Evolutionary conservation across 2,329 filamentous ascomycete genomes (phyloP).

Genomic region (Didymella glomerata): DNA sequence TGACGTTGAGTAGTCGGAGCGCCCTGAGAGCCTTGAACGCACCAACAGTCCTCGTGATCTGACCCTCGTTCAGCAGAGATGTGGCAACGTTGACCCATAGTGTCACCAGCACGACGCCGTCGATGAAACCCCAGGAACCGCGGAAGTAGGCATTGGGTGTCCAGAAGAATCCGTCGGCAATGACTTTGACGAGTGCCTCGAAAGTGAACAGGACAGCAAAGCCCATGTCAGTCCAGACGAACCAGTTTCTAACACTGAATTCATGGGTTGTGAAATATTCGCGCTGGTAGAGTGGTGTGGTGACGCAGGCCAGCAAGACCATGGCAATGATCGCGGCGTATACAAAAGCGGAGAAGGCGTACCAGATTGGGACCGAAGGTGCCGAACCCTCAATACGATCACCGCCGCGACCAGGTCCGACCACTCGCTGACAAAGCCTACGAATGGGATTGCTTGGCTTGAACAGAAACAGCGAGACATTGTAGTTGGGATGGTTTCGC

Average conservation of each 20-base stretch:
- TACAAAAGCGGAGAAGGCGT: slow-evolving; percentile 89
- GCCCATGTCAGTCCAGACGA: slow-evolving; percentile 89
- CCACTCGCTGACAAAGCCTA: slow-evolving; percentile 83
- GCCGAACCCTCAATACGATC: slow-evolving; percentile 89
- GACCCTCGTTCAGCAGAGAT: slow-evolving; percentile 80
- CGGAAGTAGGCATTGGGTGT: slow-evolving; percentile 97
- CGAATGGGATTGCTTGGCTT: slow-evolving; percentile 78
- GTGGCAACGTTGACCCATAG: slow-evolving; percentile 95
- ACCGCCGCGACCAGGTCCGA: slow-evolving; percentile 86
- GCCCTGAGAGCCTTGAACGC: slow-evolving; percentile 97
- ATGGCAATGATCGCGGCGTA: slow-evolving; percentile 95
- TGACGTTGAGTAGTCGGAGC: slow-evolving; percentile 89
- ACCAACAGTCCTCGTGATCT: slow-evolving; percentile 87
- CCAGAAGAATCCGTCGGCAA: slow-evolving; percentile 95
- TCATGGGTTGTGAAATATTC: slow-evolving; percentile 74
- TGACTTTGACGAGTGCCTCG: slow-evolving; percentile 88
- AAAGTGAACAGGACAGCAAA: slow-evolving; percentile 87
- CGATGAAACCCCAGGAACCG: slow-evolving; percentile 96
- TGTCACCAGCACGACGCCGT: slow-evolving; percentile 87
- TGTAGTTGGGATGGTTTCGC: slow-evolving; percentile 85
- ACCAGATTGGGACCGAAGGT: slow-evolving; percentile 90
- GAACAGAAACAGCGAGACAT: slow-evolving; percentile 90
- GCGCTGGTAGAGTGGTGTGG: slow-evolving; percentile 92
- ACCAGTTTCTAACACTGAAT: slow-evolving; percentile 80
- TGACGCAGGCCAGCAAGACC: slow-evolving; percentile 95